phyloP scores from a whole-genome alignment of 345 rosid species.

The Camelina neglecta region DNA sequence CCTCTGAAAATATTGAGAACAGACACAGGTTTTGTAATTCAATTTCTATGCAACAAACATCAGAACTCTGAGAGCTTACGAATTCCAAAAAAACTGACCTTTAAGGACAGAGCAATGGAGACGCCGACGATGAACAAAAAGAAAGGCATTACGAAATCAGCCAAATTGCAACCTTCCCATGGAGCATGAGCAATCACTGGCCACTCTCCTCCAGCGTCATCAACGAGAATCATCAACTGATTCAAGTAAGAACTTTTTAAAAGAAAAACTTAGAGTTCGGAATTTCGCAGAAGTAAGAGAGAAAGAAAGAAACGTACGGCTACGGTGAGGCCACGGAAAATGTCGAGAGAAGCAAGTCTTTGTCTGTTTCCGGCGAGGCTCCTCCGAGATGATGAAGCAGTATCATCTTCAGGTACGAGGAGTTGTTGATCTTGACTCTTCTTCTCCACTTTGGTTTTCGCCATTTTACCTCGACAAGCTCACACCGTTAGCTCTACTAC shows the following conservation, averaged over 20 bases:
- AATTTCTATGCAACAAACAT: too few relatives aligned
- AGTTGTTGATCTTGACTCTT: slow-evolving; percentile 46
- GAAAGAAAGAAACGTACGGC: slow-evolving; percentile 52
- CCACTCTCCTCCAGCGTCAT: slow-evolving; percentile 94
- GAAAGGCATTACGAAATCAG: slow-evolving; percentile 97
- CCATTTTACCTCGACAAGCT: slow-evolving; percentile 40
- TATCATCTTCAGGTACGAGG: slow-evolving; percentile 40
- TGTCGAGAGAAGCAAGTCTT: slow-evolving; percentile 70
- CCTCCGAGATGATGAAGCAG: slow-evolving; percentile 41
- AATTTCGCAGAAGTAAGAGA: neutral
- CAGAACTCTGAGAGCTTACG: neutral
- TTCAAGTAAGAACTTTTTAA: neutral
- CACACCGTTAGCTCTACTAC: too few relatives aligned
- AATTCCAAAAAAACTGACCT: slow-evolving; percentile 48
- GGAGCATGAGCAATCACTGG: slow-evolving; percentile 85
- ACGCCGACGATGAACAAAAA: slow-evolving; percentile 89
- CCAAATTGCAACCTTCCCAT: slow-evolving; percentile 90
- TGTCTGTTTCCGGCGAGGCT: slow-evolving; percentile 46
- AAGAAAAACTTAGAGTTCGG: neutral
- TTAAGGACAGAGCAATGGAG: slow-evolving; percentile 85
- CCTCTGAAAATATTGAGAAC: slow-evolving; percentile 48
- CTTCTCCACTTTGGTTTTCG: slow-evolving; percentile 56
- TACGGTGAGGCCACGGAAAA: slow-evolving; percentile 91
- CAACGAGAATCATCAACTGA: slow-evolving; percentile 88
- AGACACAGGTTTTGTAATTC: too few relatives aligned